A percentile compares a stretch with the other conserved stretches of the same genome.
Conservation (phyloP, 2,329 filamentous ascomycete genomes). For the Stagonosporopsis rhizophila region DNA sequence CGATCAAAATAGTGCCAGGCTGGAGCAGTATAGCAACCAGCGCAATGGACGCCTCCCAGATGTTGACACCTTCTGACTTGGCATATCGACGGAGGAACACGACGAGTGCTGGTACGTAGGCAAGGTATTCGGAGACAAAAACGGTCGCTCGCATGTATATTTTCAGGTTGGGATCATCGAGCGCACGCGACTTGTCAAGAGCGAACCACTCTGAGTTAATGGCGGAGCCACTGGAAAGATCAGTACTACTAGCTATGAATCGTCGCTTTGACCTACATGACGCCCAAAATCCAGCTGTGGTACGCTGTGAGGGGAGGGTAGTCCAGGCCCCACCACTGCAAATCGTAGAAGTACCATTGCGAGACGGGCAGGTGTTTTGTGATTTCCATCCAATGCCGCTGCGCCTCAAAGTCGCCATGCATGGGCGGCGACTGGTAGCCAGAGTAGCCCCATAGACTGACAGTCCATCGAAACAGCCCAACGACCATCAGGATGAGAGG, state of each 20-base stretch:
- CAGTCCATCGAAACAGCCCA: slow-evolving; percentile 93
- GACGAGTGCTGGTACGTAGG: slow-evolving; percentile 84
- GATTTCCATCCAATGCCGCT: slow-evolving; percentile 98
- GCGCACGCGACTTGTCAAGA: slow-evolving; percentile 80
- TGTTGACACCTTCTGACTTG: slow-evolving; percentile 75
- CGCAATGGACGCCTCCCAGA: slow-evolving; percentile 84
- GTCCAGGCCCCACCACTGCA: slow-evolving; percentile 97
- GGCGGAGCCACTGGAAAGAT: slow-evolving; percentile 65
- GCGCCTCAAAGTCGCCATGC: slow-evolving; percentile 97
- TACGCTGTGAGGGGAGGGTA: slow-evolving; percentile 98
- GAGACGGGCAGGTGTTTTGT: slow-evolving; percentile 87
- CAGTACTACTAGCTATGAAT: slow-evolving; percentile 14
- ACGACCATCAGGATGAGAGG: slow-evolving; percentile 87
- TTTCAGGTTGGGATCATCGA: slow-evolving; percentile 81
- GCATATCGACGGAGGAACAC: slow-evolving; percentile 86
- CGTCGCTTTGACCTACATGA: slow-evolving; percentile 63
- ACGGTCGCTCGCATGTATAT: slow-evolving; percentile 96
- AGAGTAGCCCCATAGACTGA: slow-evolving; percentile 93
- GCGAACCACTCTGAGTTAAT: slow-evolving; percentile 89
- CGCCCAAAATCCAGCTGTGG: slow-evolving; percentile 94
- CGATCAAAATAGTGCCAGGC: slow-evolving; percentile 86
- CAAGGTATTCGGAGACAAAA: slow-evolving; percentile 86
- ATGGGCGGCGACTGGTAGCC: slow-evolving; percentile 85
- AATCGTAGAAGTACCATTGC: slow-evolving; percentile 97
- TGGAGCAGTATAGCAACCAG: slow-evolving; percentile 92